Evolutionary conservation across 2,329 filamentous ascomycete species (phyloP).

Genomic region (Botryotinia calthae): DNA sequence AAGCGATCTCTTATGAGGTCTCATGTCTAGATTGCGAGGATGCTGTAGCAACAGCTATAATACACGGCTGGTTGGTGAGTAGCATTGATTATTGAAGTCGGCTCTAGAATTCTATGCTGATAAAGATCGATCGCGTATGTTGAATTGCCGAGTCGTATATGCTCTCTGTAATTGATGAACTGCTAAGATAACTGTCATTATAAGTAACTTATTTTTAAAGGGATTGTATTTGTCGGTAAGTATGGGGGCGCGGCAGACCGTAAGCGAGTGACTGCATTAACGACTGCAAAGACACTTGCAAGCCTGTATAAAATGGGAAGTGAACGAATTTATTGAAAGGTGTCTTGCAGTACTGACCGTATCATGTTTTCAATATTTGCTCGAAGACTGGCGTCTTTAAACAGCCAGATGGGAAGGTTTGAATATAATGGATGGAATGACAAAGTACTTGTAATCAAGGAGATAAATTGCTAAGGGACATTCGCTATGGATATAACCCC

Average conservation of each 20-base stretch:
- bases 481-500: not conserved
- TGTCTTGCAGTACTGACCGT: not conserved
- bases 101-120: not conserved
- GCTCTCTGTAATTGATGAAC: not conserved
- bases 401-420: not conserved
- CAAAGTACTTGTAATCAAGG: not conserved
- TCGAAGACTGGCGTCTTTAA: not conserved
- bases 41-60: no score
- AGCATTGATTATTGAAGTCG: not conserved
- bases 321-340: not conserved
- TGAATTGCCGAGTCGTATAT: not conserved
- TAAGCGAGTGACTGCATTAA: not conserved
- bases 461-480: not conserved
- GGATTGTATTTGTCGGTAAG: not conserved
- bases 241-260: not conserved
- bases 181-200: not conserved
- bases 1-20: no score
- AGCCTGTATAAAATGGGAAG: not conserved
- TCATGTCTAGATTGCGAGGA: not conserved
- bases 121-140: not conserved
- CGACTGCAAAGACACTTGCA: not conserved
- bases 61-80: not conserved
- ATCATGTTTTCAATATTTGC: not conserved
- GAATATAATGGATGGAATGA: not conserved
- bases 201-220: no score